Base-by-base conservation (phyloP, 106 monocot genomes). In the Acanthochlamys bracteata region DNA sequence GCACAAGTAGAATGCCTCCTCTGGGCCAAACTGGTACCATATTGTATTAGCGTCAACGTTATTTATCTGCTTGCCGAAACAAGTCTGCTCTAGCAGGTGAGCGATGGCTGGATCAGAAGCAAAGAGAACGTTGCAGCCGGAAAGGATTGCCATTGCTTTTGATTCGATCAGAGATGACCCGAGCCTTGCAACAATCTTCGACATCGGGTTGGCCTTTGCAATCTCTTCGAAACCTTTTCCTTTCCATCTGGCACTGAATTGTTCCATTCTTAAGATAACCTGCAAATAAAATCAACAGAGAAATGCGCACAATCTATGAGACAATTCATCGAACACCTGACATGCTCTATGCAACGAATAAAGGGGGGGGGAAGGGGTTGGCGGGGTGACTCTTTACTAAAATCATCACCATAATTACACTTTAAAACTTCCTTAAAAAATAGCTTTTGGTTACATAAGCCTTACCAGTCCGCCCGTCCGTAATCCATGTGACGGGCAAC, bases 201-300 rank as follows among this genome's bases (percentile, higher is more conserved):
- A 95, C 77, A 90, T 86, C 3, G 90, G 94, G 63, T 82, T 84
- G 16, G 72, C 64, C 15, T 53, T 19, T 7, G 94, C 86, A 25
- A 80, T 65, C 20, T 70, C 66, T 0, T 68, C 53, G 53, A 71
- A 90, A n/a, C 55, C 63, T 41, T 80, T 90, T 57, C 84, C 86
- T 53, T 95, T 95, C 90, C 94, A 95, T 72, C 94, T 82, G 19
- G 86, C 75, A 39, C 74, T 58, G 15, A 23, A 59, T 17, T 57
- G 54, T 25, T 81, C 75, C 85, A 83, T 83, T 63, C 22, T 10
- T 63, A 0, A 22, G 10, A 42, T 1, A 6, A 33, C 6, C 33
- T 33, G 6, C 1, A 33, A 1, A 6, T 33, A 33, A 33, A 33
- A 33, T 33, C 33, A 3, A 3, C 6, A 3, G 33, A 33, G 33